phyloP scores from a whole-genome alignment of 73 alveolate species.

The Paramecium pentaurelia region DNA sequence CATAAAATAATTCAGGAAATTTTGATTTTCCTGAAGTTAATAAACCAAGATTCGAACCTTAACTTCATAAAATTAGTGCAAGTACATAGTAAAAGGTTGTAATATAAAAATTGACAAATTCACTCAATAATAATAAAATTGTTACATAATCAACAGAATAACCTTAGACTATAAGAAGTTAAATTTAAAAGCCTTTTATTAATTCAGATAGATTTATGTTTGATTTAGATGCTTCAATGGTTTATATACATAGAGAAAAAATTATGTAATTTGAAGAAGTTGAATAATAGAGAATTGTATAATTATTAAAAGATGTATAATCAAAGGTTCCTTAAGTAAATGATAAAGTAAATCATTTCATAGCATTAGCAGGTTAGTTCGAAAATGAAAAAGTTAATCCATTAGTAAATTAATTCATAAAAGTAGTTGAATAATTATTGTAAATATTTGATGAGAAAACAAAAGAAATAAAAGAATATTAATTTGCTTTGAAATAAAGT shows the following conservation, averaged over 20 bases:
- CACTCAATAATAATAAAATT: not conserved
- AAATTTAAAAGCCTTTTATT: not conserved
- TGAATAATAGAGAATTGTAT: not conserved
- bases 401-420: not conserved
- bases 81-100: not conserved
- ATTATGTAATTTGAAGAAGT: not conserved
- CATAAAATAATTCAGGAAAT: not conserved
- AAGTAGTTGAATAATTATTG: not conserved
- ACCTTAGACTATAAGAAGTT: not conserved
- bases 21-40: not conserved
- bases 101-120: not conserved
- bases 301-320: not conserved
- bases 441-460: not conserved
- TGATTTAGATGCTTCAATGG: conserved; percentile 43
- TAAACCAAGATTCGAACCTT: not conserved
- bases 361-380: not conserved
- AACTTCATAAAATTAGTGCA: not conserved
- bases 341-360: conserved; percentile 12
- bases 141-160: not conserved
- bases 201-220: not conserved
- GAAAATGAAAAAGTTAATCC: not conserved
- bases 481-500: not conserved
- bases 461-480: not conserved
- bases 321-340: not conserved
- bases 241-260: not conserved